Base-by-base conservation (phyloP, 2,329 filamentous ascomycete species). In the Fonsecaea erecta region DNA sequence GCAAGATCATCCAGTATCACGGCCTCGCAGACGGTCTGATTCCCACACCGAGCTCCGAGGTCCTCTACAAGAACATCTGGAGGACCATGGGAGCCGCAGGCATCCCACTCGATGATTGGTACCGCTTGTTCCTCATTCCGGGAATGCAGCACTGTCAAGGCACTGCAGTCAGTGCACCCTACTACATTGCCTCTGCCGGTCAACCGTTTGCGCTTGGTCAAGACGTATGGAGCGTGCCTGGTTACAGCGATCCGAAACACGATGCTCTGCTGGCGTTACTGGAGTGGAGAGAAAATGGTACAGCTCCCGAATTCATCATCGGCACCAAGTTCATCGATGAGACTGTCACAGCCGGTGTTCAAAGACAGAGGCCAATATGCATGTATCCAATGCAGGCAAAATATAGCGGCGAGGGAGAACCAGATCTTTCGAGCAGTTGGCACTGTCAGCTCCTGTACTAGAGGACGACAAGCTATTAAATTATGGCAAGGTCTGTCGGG, bases 61-160 rank as follows among this genome's bases (percentile, higher is more conserved):
- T 83, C 72, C 88, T 79, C 71, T 83, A 84, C 73, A 76, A 79
- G 18, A 77, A 80, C 16, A 79, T 85, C 0, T 71, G 72, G 4
- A 67, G 76, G 24, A 72, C 73, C 0, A 78, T 84, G 73, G 74
- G 77, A 0, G 54, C 75, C 5, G 60, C 70, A 0, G 72, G 76
- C 0, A 52, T 67, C 3, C 63, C 74, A 0, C 65, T 81, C 7
- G 78, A 81, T 64, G 75, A 76, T 0, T 81, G 79, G 67, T 78
- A 80, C 53, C 79, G 80, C 52, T 81, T 82, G 69, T 86, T 86
- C 70, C 76, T 75, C 21, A 78, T 86, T n/a, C 83, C 83, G 0
- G 84, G 84, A 0, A 83, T 85, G 81, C 75, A 74, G 11, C 84
- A 86, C 72, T 86, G 84, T 51, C 43, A 48, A 14, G 43, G 43